Conservation (phyloP, 2,329 filamentous ascomycete genomes). For the Clarireedia homoeocarpa region DNA sequence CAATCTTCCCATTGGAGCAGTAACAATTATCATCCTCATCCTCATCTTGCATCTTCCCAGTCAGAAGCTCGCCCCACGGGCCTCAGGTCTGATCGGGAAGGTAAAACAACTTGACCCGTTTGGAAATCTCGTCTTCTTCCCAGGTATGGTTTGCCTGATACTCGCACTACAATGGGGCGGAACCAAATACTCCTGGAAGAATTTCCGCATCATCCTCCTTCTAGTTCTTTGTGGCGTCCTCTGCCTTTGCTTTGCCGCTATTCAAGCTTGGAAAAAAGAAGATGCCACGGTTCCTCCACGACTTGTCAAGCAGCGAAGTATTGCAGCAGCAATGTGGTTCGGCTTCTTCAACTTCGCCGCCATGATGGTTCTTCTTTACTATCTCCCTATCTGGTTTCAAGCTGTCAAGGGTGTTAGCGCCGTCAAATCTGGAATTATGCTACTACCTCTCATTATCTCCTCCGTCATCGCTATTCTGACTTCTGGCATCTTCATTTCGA, state of each 20-base stretch:
- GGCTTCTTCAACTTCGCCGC: conserved; percentile 12
- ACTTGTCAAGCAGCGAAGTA: conserved; percentile 29
- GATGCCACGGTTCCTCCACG: conserved; percentile 31
- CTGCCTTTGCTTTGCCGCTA: conserved; percentile 27
- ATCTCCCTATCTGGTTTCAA: conserved; percentile 19
- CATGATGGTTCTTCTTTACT: conserved; percentile 28
- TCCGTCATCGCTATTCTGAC: conserved; percentile 25
- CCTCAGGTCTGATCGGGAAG: not conserved
- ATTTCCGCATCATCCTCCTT: conserved; percentile 32
- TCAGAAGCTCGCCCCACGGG: not conserved
- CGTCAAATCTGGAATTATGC: conserved; percentile 25
- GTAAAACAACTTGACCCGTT: conserved; percentile 29
- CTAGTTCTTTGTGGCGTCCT: conserved; percentile 28
- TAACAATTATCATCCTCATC: conserved; percentile 5
- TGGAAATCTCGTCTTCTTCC: conserved; percentile 37
- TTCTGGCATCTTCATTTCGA: conserved; percentile 25
- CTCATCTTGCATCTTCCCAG: not conserved
- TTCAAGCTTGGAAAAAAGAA: conserved; percentile 34
- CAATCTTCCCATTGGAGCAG: conserved; percentile 34
- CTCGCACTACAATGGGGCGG: conserved; percentile 40
- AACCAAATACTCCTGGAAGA: conserved; percentile 34
- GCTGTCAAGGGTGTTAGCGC: conserved; percentile 12
- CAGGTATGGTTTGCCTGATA: conserved; percentile 30
- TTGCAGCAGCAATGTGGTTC: conserved; percentile 16
- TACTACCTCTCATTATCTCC: conserved; percentile 26